These are phyloP conservation scores for Xerophyta viscosa DNA, from an alignment of 106 monocot species.

Conservation along the genomic window DNA sequence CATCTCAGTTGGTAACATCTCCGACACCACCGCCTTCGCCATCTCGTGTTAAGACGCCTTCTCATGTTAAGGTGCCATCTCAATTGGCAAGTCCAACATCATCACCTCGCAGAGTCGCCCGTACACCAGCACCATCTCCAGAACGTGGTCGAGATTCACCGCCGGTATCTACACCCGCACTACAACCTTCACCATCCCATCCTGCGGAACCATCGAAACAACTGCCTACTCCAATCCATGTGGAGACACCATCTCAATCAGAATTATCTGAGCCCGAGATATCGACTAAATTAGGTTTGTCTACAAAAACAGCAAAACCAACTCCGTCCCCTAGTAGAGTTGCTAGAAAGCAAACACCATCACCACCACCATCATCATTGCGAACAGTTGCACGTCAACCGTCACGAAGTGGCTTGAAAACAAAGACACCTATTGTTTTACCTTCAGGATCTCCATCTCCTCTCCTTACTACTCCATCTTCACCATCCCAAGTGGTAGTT, in stretches of 20 bases:
- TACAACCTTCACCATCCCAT: too few species aligned
- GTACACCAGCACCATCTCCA: neutral
- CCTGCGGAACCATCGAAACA: neutral
- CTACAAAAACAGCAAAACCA: too few species aligned
- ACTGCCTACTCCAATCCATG: too few species aligned
- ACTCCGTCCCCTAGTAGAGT: neutral
- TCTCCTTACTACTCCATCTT: neutral
- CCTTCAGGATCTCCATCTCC: neutral
- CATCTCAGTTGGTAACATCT: too few species aligned
- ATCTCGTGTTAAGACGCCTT: neutral
- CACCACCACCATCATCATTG: neutral
- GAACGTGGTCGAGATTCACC: too few species aligned
- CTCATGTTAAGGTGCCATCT: neutral
- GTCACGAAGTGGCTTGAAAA: slow-evolving; percentile 5
- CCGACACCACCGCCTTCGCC: neutral
- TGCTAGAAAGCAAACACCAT: neutral
- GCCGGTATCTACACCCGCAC: neutral
- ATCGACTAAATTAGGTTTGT: too few species aligned
- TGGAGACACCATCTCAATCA: too few species aligned
- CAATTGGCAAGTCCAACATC: neutral
- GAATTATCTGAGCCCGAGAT: too few species aligned
- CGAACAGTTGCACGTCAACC: too few species aligned
- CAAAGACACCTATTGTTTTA: neutral
- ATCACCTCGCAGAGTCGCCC: neutral
- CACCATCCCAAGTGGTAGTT: neutral